Percentiles rank a stretch among this genome's conserved stretches.
Evolutionary conservation across 805 yeast genomes (phyloP).

Genomic region (Suhomyces pyralidae): DNA sequence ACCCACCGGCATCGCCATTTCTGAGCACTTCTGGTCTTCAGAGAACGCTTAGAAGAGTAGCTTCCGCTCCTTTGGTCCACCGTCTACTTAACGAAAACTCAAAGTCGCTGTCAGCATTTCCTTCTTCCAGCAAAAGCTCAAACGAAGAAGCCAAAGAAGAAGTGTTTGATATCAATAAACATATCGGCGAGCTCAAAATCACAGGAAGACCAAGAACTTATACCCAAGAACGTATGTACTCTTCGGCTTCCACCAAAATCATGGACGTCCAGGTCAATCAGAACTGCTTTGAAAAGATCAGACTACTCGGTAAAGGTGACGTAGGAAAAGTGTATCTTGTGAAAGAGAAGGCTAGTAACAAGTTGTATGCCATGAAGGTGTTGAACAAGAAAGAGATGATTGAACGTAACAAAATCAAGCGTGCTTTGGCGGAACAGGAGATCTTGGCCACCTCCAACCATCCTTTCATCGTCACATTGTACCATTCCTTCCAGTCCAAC

Average conservation of each 20-base stretch:
- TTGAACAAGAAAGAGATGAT: conserved; percentile 90
- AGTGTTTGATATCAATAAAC: conserved; percentile 43
- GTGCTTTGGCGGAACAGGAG: conserved; percentile 96
- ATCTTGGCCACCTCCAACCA: conserved; percentile 93
- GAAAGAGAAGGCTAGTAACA: conserved; percentile 69
- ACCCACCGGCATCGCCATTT: conserved; percentile 9
- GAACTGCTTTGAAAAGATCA: conserved; percentile 81
- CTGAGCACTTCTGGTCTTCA: conserved; percentile 19
- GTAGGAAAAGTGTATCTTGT: conserved; percentile 96
- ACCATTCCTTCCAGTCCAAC: conserved; percentile 94
- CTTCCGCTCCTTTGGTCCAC: conserved; percentile 74
- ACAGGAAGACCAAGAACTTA: conserved; percentile 37
- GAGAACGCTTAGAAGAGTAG: conserved; percentile 62
- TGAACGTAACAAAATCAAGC: conserved; percentile 86
- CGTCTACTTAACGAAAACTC: conserved; percentile 25
- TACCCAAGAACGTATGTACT: conserved; percentile 57
- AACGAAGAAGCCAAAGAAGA: conserved; percentile 22
- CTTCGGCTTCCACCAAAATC: conserved; percentile 70
- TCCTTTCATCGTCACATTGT: conserved; percentile 93
- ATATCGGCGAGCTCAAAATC: conserved; percentile 42
- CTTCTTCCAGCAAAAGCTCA: neutral
- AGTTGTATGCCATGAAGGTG: conserved; percentile 89
- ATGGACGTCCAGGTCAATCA: conserved; percentile 81
- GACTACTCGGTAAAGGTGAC: conserved; percentile 93
- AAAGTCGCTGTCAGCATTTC: conserved; percentile 6